Evolutionary conservation across 805 yeast species (phyloP).

Genomic region (Candida alai): DNA sequence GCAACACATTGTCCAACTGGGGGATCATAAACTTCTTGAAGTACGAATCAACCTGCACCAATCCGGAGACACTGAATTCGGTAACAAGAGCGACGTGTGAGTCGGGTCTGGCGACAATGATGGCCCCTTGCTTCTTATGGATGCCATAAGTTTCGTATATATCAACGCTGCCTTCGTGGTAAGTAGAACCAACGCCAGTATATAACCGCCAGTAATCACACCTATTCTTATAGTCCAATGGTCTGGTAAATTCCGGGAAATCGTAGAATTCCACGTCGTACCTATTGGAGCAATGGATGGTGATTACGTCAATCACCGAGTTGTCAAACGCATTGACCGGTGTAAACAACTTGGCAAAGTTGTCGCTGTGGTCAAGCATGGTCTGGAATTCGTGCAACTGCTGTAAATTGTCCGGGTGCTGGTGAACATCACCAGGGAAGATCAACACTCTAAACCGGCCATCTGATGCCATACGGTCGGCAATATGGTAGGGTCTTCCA

Average conservation of each 20-base stretch:
- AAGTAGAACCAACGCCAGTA: conserved; percentile 21
- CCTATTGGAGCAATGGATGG: conserved; percentile 19
- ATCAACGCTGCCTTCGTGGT: conserved; percentile 23
- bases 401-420: conserved; percentile 4
- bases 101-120: conserved; percentile 28
- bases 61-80: conserved; percentile 14
- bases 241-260: conserved; percentile 23
- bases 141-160: conserved; percentile 24
- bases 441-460: conserved; percentile 27
- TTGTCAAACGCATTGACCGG: conserved; percentile 22
- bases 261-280: conserved; percentile 18
- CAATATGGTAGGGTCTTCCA: conserved; percentile 19
- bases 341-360: conserved; percentile 16
- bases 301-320: conserved; percentile 19
- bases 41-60: conserved; percentile 14
- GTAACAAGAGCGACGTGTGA: conserved; percentile 26
- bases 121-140: conserved; percentile 18
- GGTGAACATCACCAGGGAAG: conserved; percentile 21
- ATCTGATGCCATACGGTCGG: conserved; percentile 21
- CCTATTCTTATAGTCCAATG: conserved; percentile 17
- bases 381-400: conserved; percentile 9
- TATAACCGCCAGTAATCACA: conserved; percentile 26
- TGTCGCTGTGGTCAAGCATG: conserved; percentile 11
- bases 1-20: conserved; percentile 9
- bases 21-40: conserved; percentile 15